Conservation (phyloP, 1,284 basidiomycete genomes). For the Boletellus deceptivus region DNA sequence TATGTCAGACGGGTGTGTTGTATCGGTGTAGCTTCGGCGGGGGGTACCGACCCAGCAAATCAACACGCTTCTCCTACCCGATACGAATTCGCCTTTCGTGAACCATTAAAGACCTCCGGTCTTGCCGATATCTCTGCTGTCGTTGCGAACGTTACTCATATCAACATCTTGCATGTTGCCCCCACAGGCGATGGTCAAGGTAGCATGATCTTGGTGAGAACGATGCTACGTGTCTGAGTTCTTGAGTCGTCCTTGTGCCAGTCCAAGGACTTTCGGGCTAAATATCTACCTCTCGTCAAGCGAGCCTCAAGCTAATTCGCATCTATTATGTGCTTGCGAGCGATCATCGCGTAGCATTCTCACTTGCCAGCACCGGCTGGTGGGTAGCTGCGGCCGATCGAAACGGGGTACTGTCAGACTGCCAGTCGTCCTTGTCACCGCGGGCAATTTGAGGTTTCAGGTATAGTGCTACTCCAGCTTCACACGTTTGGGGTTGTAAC, state of each 20-base stretch:
- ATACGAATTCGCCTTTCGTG: slow-evolving; percentile 44
- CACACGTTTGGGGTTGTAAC: slow-evolving; percentile 9
- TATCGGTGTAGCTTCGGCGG: slow-evolving; percentile 77
- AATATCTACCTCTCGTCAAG: slow-evolving; percentile 61
- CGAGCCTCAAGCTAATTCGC: slow-evolving; percentile 32
- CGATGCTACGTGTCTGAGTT: neutral
- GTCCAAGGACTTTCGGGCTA: slow-evolving; percentile 59
- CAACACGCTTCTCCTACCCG: neutral
- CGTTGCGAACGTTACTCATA: slow-evolving; percentile 25
- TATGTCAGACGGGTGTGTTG: slow-evolving; percentile 49
- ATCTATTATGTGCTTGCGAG: slow-evolving; percentile 3
- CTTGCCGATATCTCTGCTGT: slow-evolving; percentile 60
- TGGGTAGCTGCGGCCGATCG: slow-evolving; percentile 58
- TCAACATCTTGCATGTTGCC: slow-evolving; percentile 49
- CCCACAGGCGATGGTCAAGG: slow-evolving; percentile 66
- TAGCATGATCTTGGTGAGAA: slow-evolving; percentile 49
- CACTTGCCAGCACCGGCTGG: slow-evolving; percentile 61
- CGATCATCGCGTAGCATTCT: slow-evolving; percentile 44
- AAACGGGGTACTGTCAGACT: slow-evolving; percentile 57
- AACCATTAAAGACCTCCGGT: slow-evolving; percentile 63
- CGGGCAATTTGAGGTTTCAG: slow-evolving; percentile 37
- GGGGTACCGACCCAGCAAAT: slow-evolving; percentile 53
- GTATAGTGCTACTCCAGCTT: slow-evolving; percentile 8
- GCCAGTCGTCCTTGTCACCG: slow-evolving; percentile 58
- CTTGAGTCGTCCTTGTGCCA: slow-evolving; percentile 22